Base-by-base conservation (phyloP, 441 rosid genomes). In the Pelargonium citronellum region DNA sequence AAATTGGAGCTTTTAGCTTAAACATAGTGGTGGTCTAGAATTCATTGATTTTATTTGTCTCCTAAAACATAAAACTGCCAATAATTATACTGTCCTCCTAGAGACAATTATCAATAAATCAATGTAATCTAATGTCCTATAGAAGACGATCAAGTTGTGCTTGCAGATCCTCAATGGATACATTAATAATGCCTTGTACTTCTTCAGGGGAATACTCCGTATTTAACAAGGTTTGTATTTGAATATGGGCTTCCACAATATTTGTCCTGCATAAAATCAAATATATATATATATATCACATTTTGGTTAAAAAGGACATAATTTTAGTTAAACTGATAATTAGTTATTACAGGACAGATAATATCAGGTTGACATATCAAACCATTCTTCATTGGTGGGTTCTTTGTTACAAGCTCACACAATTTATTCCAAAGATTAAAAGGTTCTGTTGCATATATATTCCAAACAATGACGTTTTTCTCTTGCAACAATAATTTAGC, bases 241-340 rank as follows among this genome's bases (percentile, higher is more conserved):
- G 97, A 22, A 83, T 64, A 83, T 95, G 97, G 64, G 99, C 99
- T 84, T 95, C 99, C 69, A 91, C 86, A 43, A 91, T 91, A 77
- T 95, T 91, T 69, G 96, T 91, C 92, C 99, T 95, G 89, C 79
- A 74, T 51, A 22, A 22, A 22, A 22, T 22, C 24, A 22, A 22
- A 72, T 51, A 61, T 15, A 22, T 22, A 71, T 11, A 43, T 46
- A 11, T 24, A 24, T 1, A 24, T 24, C 61, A 58, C 24, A 22
- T 12, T 41, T 30, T 27, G 17, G 30, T 34, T 22, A 22, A 22
- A 22, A 22, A 22, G 24, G 24, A 43, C n/a, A 7, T 49, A 7
- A 41, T 41, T 10, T 47, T 30, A 57, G 10, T 19, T 30, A 19
- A 51, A 55, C 6, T 24, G 12, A 34, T 24, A 46, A 41, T 0